Evolutionary conservation across 2,329 filamentous ascomycete species (phyloP).

Genomic region (Alternaria triticina): DNA sequence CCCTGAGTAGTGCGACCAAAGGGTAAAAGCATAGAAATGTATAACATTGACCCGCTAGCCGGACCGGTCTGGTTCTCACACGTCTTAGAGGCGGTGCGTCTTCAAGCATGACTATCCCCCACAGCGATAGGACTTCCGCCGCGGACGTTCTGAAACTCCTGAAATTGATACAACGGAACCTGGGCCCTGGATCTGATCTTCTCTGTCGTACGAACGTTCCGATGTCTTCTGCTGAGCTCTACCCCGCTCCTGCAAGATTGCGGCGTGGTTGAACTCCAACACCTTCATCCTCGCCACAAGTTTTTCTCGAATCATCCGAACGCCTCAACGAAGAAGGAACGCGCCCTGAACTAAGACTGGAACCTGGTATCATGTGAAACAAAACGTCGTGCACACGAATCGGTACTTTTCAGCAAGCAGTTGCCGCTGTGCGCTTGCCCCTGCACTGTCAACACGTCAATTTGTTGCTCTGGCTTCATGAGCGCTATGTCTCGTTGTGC

Average conservation of each 20-base stretch:
- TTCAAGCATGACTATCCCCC: background rate
- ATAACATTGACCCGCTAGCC: background rate
- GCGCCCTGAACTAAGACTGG: too few relatives aligned
- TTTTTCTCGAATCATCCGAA: too few relatives aligned
- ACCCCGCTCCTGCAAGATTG: background rate
- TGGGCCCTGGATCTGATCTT: background rate
- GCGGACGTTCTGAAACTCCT: too few relatives aligned
- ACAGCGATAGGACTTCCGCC: background rate
- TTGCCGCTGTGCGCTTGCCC: background rate
- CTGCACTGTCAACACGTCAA: background rate
- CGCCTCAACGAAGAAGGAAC: too few relatives aligned
- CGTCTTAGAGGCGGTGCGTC: background rate
- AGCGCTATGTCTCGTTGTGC: background rate
- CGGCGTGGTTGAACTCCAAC: background rate
- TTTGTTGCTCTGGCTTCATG: background rate
- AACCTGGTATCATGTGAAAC: too few relatives aligned
- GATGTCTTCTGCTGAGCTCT: background rate
- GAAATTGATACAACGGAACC: too few relatives aligned
- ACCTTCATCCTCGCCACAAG: too few relatives aligned
- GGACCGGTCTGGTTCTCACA: background rate
- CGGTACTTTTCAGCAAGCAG: background rate
- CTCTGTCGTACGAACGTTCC: too few relatives aligned
- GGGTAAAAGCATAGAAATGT: background rate
- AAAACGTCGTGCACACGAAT: too few relatives aligned
- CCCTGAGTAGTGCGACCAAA: background rate